Evolutionary conservation across 2,329 filamentous ascomycete genomes (phyloP), one percentile per base, ranked within the genome.

Genomic region (Neonectria sp.): DNA sequence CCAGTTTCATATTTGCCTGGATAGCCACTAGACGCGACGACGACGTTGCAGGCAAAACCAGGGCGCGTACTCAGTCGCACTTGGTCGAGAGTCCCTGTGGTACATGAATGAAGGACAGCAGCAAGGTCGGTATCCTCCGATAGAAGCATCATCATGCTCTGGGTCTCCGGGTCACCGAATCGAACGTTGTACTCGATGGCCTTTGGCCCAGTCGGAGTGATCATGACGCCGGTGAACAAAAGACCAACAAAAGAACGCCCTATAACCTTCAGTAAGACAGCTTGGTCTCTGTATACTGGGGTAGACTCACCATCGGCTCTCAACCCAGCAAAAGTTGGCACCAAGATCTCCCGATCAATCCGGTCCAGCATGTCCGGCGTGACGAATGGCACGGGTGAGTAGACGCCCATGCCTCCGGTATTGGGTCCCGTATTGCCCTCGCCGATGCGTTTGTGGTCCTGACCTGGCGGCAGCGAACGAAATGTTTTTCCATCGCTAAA

Each of bases 101-200:
- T 89, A 80, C 93, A 97, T 52, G 94, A 93, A 33, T 94, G 84
- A 90, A 97, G 93, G 68, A 97, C 86, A 77, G 93, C 89, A 0
- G 94, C 94, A 43, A 98, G 86, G 81, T 98, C 95, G 12, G 91
- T 93, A 67, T 95, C 90, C 45, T 86, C 80, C 43, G 87, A 91
- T 74, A 97, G 86, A 21, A 97, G 84, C 3, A 93, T 90, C 15
- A 97, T 84, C 25, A 96, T 85, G 2, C 92, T 95, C 81, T 97
- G 94, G 0, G 93, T 95, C 81, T 97, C 94, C 1, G 94, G 94
- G 75, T 97, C 94, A 46, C 94, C 94, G 76, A 96, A 96, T 59
- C 94, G 89, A 40, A 95, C 94, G 75, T 97, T 97, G 83, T 97
- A 97, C 80, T 97, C 94, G 53, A 97, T 86, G 7, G 93, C 90